Evolutionary conservation across 1,284 basidiomycete genomes (phyloP).

Genomic region (Leccinum subspadiceum): DNA sequence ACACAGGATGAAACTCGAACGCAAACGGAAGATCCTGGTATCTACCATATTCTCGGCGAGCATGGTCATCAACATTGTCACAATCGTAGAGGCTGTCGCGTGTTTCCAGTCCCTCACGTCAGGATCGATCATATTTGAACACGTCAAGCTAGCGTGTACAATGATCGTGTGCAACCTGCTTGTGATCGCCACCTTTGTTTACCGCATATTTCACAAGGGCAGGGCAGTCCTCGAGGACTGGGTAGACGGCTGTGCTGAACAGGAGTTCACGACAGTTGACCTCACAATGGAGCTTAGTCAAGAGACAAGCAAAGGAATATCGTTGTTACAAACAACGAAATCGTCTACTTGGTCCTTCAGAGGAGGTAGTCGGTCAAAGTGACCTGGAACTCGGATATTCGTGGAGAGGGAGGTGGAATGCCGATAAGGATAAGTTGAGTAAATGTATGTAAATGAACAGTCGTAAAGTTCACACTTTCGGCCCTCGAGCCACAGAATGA

Average conservation of each 20-base stretch:
- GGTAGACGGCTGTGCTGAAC: neutral
- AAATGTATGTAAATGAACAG: neutral
- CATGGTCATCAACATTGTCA: slow-evolving; percentile 22
- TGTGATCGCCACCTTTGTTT: slow-evolving; percentile 28
- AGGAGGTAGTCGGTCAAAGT: neutral
- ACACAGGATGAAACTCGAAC: slow-evolving; percentile 10
- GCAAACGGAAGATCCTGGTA: slow-evolving; percentile 17
- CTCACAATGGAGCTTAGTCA: slow-evolving; percentile 2
- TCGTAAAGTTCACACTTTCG: neutral
- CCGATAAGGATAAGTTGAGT: neutral
- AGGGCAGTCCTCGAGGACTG: slow-evolving; percentile 1
- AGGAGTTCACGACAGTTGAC: slow-evolving; percentile 17
- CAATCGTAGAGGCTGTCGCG: slow-evolving; percentile 12
- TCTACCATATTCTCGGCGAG: slow-evolving; percentile 23
- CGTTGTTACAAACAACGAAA: neutral
- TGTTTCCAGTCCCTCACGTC: slow-evolving; percentile 6
- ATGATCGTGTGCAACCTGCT: slow-evolving; percentile 30
- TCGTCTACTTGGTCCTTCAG: slow-evolving; percentile 14
- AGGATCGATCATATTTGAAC: slow-evolving; percentile 22
- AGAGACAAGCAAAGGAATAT: slow-evolving; percentile 1
- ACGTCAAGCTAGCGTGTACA: slow-evolving; percentile 28
- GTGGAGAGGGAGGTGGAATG: neutral
- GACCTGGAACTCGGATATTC: neutral
- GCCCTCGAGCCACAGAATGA: neutral
- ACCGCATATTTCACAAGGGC: slow-evolving; percentile 15